Evolutionary conservation across 495 filamentous ascomycete genomes (phyloP).

Genomic region (Penicillium roqueforti): DNA sequence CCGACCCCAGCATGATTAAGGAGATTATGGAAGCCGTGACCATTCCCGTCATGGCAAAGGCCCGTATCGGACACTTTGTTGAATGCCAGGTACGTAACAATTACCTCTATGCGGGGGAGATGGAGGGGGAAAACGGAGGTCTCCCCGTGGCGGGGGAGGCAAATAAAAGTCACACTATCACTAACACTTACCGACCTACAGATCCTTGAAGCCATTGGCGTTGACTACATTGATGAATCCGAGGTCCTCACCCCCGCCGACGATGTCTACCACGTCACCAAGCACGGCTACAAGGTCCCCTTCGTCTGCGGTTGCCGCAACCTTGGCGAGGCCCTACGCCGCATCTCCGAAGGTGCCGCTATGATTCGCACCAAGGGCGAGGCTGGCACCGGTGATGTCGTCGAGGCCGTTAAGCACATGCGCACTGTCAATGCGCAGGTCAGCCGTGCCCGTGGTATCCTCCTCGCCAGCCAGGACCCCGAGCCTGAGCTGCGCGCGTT

Average conservation of each 20-base stretch:
- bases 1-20: constrained; percentile 90
- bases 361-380: constrained; percentile 99
- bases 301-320: constrained; percentile 98
- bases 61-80: constrained; percentile 94
- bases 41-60: constrained; percentile 99
- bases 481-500: constrained; percentile 72
- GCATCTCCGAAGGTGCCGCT: constrained; percentile 90
- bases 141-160: neutral
- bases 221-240: constrained; percentile 97
- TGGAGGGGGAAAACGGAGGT: neutral
- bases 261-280: constrained; percentile 84
- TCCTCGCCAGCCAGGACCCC: constrained; percentile 53
- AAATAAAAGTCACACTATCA: neutral
- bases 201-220: constrained; percentile 90
- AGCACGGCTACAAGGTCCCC: constrained; percentile 74
- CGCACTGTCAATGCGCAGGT: constrained; percentile 85
- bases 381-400: constrained; percentile 95
- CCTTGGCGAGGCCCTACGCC: constrained; percentile 86
- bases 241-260: constrained; percentile 97
- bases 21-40: constrained; percentile 97
- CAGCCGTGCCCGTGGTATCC: constrained; percentile 61
- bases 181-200: constrained; percentile 28
- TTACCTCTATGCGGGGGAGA: constrained; percentile 4
- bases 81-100: constrained; percentile 72
- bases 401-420: constrained; percentile 96